Conservation (phyloP, 768 basidiomycete genomes). For the Tylopilus vinaceipallidus region DNA sequence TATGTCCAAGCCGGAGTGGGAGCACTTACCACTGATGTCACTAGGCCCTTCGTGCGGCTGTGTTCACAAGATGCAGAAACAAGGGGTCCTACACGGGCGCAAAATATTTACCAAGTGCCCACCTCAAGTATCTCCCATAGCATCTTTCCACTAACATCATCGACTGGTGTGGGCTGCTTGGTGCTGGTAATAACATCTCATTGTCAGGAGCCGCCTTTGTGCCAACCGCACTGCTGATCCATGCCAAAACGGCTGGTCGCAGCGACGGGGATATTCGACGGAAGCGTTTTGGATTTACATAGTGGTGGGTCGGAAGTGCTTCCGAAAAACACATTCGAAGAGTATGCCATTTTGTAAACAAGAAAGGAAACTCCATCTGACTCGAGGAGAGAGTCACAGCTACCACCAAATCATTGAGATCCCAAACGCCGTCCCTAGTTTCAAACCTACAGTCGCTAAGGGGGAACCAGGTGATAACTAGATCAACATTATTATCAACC, state of each 20-base stretch:
- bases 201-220: background rate
- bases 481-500: background rate
- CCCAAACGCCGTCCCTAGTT: background rate
- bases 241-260: background rate
- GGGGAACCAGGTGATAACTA: background rate
- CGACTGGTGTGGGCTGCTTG: conserved; percentile 21
- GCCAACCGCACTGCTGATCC: background rate
- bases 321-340: conserved; percentile 2
- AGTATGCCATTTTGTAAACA: background rate
- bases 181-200: background rate
- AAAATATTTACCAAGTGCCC: conserved; percentile 20
- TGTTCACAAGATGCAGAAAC: conserved; percentile 22
- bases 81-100: conserved; percentile 13
- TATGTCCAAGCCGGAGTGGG: conserved; percentile 19
- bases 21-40: conserved; percentile 13
- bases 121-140: conserved; percentile 13
- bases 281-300: background rate
- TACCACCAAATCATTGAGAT: background rate
- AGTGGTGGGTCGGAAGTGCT: conserved; percentile 6
- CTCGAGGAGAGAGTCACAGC: conserved; percentile 6
- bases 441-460: too few species aligned
- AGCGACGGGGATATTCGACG: background rate
- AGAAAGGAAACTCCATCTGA: background rate
- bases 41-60: conserved; percentile 16
- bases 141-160: conserved; percentile 23